These are phyloP conservation scores for Mycena rebaudengoi DNA, from an alignment of 768 basidiomycete genomes.

Conservation along the genomic window DNA sequence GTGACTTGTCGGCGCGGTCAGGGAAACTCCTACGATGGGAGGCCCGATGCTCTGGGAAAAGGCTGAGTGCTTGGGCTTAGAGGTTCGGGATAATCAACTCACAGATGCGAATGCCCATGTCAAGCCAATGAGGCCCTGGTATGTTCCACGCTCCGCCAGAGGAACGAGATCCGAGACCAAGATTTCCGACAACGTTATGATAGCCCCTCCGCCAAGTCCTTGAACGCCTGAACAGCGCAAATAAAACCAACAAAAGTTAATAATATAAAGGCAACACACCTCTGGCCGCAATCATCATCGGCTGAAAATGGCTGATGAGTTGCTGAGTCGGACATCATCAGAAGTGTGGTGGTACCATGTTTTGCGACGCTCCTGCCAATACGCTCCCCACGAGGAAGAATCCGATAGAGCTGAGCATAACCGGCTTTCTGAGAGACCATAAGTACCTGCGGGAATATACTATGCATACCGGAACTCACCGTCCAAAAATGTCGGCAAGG, in stretches of 20 bases:
- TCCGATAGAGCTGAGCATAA: constrained; percentile 33
- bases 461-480: constrained; percentile 8
- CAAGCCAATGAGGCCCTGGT: constrained; percentile 36
- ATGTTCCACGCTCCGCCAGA: constrained; percentile 48
- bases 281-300: constrained; percentile 48
- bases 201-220: constrained; percentile 44
- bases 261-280: neutral
- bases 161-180: constrained; percentile 51
- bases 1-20: neutral
- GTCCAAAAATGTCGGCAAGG: constrained; percentile 42
- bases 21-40: neutral
- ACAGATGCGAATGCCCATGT: constrained; percentile 40
- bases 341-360: constrained; percentile 31
- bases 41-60: neutral
- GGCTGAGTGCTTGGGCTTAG: neutral
- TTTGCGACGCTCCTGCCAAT: constrained; percentile 47
- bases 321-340: neutral
- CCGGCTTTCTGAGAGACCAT: constrained; percentile 23
- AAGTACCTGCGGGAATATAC: too few species aligned
- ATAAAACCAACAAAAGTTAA: neutral
- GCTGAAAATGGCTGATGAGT: neutral
- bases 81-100: neutral
- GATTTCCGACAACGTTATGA: constrained; percentile 43
- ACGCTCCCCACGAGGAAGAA: constrained; percentile 51
- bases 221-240: constrained; percentile 25